These are phyloP conservation scores for Fusarium temperatum DNA, from an alignment of 2,329 filamentous ascomycete species.

Conservation along the genomic window DNA sequence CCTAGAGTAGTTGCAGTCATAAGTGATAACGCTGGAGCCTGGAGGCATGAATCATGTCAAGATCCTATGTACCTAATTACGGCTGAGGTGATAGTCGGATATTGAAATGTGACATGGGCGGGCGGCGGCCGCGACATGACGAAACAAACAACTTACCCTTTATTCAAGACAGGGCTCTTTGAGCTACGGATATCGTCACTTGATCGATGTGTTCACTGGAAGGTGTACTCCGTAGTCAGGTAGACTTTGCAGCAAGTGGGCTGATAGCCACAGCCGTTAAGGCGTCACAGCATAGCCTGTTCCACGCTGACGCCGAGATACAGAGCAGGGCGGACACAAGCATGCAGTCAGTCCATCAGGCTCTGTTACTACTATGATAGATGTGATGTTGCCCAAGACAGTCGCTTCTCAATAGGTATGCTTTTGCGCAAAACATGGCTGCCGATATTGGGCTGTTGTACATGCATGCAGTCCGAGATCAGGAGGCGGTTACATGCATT, in stretches of 20 bases:
- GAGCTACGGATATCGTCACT: neutral
- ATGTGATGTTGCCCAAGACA: constrained; percentile 7
- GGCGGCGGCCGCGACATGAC: neutral
- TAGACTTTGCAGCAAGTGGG: constrained; percentile 7
- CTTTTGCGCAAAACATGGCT: constrained; percentile 13
- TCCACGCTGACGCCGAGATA: constrained; percentile 1
- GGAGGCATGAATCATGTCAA: constrained; percentile 11
- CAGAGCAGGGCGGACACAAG: constrained; percentile 21
- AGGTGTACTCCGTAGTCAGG: constrained; percentile 4
- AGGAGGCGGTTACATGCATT: constrained; percentile 31
- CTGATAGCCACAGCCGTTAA: constrained; percentile 9
- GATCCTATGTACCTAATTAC: neutral
- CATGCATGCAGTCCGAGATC: constrained; percentile 22
- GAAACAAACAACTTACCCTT: neutral
- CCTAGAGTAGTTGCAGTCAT: constrained; percentile 11
- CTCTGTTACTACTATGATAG: neutral
- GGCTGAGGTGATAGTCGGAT: constrained; percentile 12
- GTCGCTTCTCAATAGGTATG: neutral
- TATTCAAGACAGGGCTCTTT: constrained; percentile 2
- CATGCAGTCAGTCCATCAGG: constrained; percentile 22
- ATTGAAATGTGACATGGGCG: constrained; percentile 6
- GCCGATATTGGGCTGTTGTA: constrained; percentile 28
- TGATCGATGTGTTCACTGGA: neutral
- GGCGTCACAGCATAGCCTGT: neutral
- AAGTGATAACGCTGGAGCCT: neutral